Conservation (phyloP, 768 basidiomycete genomes). For the Rossbeevera mucosa region DNA sequence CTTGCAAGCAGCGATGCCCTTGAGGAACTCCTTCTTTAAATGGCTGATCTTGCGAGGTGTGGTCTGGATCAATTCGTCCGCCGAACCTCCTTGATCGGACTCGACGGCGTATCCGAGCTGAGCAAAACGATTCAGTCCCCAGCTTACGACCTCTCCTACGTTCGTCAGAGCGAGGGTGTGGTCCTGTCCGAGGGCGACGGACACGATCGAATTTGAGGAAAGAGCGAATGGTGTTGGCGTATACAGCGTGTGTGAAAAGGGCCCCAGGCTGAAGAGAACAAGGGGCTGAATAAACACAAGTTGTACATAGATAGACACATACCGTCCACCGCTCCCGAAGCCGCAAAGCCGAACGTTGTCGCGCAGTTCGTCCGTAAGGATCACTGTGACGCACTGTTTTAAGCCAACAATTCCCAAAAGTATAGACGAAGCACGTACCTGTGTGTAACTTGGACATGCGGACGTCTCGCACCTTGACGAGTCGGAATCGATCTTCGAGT, state of each 20-base stretch:
- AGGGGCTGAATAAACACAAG: background rate
- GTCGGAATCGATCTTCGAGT: slow-evolving; percentile 51
- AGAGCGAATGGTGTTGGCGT: slow-evolving; percentile 57
- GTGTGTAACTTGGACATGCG: slow-evolving; percentile 89
- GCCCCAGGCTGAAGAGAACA: slow-evolving; percentile 54
- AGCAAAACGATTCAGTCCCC: slow-evolving; percentile 86
- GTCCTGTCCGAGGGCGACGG: slow-evolving; percentile 87
- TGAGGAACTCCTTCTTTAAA: slow-evolving; percentile 72
- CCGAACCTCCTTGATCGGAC: slow-evolving; percentile 35
- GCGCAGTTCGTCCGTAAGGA: slow-evolving; percentile 68
- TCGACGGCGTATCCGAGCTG: slow-evolving; percentile 89
- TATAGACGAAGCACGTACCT: slow-evolving; percentile 39
- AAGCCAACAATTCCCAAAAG: background rate
- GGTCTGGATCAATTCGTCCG: slow-evolving; percentile 73
- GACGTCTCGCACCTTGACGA: slow-evolving; percentile 59
- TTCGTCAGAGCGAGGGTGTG: slow-evolving; percentile 86
- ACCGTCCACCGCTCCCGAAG: slow-evolving; percentile 85
- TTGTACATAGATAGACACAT: slow-evolving; percentile 19
- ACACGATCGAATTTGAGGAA: slow-evolving; percentile 50
- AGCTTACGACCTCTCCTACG: slow-evolving; percentile 79
- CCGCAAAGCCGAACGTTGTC: slow-evolving; percentile 84
- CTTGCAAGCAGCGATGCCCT: slow-evolving; percentile 83
- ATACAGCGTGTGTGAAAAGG: slow-evolving; percentile 74
- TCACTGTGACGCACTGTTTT: slow-evolving; percentile 25
- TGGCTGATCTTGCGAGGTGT: slow-evolving; percentile 73